Evolutionary conservation across 441 rosid genomes (phyloP), one percentile per base, ranked within the genome.

Genomic region (Viola pubescens): DNA sequence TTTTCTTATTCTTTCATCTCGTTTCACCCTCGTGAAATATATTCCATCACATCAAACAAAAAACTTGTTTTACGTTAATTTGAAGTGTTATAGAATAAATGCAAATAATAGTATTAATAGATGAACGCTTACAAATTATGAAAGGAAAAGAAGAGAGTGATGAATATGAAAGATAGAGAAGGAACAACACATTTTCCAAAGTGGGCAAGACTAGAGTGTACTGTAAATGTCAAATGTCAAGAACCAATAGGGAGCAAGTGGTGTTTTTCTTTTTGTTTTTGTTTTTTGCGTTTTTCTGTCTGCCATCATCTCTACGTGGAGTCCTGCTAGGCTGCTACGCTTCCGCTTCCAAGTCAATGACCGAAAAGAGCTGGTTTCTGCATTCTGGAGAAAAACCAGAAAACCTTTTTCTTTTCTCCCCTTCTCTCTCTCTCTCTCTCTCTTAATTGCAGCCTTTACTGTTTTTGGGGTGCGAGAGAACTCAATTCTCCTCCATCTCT

Each of bases 401-500:
- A 16, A 16, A 16, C 19, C 19, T 16, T 0, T 9, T 42, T 42
- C 6, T 9, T 9, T 42, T 9, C 26, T 37, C 38, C 37, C 41
- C 4, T 4, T n/a, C 7, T 11, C 16, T 12, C 40, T 38, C 7
- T 57, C 38, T n/a, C 7, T 11, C 16, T 12, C 40, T 38, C 7
- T 57, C 38, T 13, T 4, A 13, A 12, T 42, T 42, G 8, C 59
- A 58, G 54, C 54, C 16, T 11, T 56, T 50, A 5, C 53, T 11
- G 60, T 56, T 59, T 56, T 68, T 56, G 73, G 68, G 55, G 64
- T 69, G 55, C 73, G 73, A 47, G 59, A 54, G 19, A 16, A 4
- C 50, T 9, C 1, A 3, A 16, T 1, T 16, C 19, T 16, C 19
- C 19, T 16, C 19, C 19, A 16, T 16, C 19, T 16, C 19, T 16